Evolutionary conservation across 1,139 yeast genomes (phyloP).

Genomic region (Lizanozyma gosingica): DNA sequence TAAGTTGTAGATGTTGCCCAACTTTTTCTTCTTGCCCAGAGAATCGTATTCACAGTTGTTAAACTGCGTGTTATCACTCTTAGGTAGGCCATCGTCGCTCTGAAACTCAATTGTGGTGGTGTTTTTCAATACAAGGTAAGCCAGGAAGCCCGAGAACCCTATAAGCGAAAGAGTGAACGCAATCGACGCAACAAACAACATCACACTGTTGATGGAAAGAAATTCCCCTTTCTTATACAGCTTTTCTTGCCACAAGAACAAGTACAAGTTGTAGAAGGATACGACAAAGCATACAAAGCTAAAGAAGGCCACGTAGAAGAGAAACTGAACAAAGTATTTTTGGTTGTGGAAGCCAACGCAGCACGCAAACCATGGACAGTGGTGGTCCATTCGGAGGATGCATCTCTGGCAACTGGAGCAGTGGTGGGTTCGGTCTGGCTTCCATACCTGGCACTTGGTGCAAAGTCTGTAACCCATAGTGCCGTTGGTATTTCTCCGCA

Average conservation of each 20-base stretch:
- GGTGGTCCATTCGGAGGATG: slow-evolving; percentile 77
- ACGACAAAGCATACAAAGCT: slow-evolving; percentile 30
- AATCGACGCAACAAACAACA: slow-evolving; percentile 49
- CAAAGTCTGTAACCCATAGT: slow-evolving; percentile 44
- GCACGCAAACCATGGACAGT: slow-evolving; percentile 93
- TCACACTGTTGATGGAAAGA: slow-evolving; percentile 52
- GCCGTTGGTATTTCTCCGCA: slow-evolving; percentile 8
- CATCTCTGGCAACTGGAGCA: slow-evolving; percentile 69
- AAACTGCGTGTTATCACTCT: slow-evolving; percentile 31
- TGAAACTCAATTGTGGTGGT: slow-evolving; percentile 78
- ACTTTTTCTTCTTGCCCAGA: slow-evolving; percentile 17
- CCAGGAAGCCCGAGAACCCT: slow-evolving; percentile 49
- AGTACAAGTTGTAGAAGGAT: slow-evolving; percentile 34
- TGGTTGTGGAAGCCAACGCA: slow-evolving; percentile 84
- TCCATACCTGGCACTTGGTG: slow-evolving; percentile 72
- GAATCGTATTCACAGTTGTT: slow-evolving; percentile 18
- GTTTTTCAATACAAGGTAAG: slow-evolving; percentile 54
- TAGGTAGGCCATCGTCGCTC: slow-evolving; percentile 3
- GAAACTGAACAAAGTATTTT: slow-evolving; percentile 69
- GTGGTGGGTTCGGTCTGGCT: slow-evolving; percentile 92
- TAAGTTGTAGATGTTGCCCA: slow-evolving; percentile 68
- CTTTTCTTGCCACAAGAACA: slow-evolving; percentile 39
- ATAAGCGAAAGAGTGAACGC: slow-evolving; percentile 58
- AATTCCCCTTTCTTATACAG: slow-evolving; percentile 24
- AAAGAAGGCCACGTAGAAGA: slow-evolving; percentile 48